phyloP scores from a whole-genome alignment of 2,329 filamentous ascomycete species.

The Botrytis sinoallii region DNA sequence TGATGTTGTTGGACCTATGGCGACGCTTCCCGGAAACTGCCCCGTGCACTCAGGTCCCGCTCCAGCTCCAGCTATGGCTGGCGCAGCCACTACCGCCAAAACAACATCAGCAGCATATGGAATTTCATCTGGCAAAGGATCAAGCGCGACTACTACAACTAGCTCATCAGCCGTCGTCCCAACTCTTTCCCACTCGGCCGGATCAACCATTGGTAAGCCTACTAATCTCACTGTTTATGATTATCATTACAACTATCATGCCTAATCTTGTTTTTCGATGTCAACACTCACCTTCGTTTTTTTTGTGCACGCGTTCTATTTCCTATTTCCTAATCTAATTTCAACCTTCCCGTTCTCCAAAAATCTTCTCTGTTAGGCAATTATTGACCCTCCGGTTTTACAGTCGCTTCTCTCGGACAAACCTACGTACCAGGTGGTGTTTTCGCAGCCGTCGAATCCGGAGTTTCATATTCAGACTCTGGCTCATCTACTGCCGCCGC shows the following conservation, averaged over 20 bases:
- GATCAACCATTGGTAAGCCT: conserved; percentile 22
- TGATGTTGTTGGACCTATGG: conserved; percentile 51
- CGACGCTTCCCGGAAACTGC: conserved; percentile 64
- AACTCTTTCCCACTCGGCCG: conserved; percentile 34
- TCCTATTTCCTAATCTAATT: no score
- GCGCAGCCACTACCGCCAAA: background rate
- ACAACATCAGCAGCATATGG: conserved; percentile 21
- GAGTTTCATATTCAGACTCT: background rate
- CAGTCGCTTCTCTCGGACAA: conserved; percentile 21
- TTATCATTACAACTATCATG: background rate
- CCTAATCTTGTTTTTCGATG: background rate
- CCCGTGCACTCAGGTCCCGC: conserved; percentile 46
- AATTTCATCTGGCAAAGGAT: background rate
- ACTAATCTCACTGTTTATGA: background rate
- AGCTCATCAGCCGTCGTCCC: conserved; percentile 24
- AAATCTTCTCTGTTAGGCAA: background rate
- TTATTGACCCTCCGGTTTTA: background rate
- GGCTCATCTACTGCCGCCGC: background rate
- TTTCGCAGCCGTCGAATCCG: conserved; percentile 29
- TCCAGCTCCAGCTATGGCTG: conserved; percentile 34
- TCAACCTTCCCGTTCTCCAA: background rate
- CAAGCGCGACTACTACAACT: background rate
- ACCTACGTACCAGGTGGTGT: conserved; percentile 36
- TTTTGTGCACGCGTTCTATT: background rate
- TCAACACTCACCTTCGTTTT: background rate